phyloP scores from a whole-genome alignment of 176 grass and related monocot species.

The Aegilops tauschii region DNA sequence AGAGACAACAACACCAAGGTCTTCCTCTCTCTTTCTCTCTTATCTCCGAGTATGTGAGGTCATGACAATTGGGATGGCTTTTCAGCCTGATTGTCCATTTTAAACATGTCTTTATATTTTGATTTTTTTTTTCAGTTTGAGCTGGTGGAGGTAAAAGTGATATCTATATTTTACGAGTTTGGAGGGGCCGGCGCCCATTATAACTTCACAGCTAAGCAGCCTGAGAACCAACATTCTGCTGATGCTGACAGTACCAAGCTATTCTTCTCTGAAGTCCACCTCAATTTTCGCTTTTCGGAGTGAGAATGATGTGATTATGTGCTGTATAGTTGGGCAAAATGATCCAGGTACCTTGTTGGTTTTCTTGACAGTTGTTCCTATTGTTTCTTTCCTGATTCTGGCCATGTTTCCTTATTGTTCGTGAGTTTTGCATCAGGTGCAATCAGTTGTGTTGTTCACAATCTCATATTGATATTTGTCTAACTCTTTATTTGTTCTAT shows the following conservation, averaged over 20 bases:
- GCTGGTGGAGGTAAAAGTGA: background rate
- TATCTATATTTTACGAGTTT: slow-evolving; percentile 19
- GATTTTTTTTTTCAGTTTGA: background rate
- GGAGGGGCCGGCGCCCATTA: background rate
- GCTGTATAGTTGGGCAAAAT: background rate
- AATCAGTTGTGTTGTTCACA: background rate
- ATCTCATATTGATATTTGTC: background rate
- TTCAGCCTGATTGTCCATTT: background rate
- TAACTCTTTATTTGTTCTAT: background rate
- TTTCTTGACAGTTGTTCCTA: background rate
- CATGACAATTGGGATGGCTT: background rate
- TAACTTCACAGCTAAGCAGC: slow-evolving; percentile 23
- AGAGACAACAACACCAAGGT: background rate
- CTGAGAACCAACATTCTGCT: background rate
- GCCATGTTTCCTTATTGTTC: background rate
- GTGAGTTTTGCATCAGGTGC: background rate
- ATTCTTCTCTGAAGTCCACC: slow-evolving; percentile 28
- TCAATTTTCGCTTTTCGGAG: background rate
- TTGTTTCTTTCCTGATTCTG: background rate
- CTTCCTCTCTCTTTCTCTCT: background rate
- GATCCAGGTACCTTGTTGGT: background rate
- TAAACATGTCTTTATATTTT: background rate
- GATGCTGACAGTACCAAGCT: background rate
- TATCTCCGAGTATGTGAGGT: background rate
- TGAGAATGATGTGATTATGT: slow-evolving; percentile 16